phyloP scores from a whole-genome alignment of 768 basidiomycete genomes.

The Rhodotorula paludigena region DNA sequence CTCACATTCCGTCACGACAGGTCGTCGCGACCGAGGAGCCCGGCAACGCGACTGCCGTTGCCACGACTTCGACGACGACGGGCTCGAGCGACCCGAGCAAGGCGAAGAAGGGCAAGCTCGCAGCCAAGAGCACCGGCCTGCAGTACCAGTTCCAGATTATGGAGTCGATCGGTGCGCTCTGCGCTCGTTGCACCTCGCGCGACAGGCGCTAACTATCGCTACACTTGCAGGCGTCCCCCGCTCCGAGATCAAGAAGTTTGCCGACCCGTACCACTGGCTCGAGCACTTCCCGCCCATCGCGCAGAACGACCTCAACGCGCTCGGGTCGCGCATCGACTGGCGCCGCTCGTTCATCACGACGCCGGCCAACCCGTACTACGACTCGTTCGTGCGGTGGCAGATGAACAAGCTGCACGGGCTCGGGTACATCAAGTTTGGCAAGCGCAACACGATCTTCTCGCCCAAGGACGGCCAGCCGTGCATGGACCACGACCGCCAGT shows the following conservation, averaged over 20 bases:
- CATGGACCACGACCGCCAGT: conserved; percentile 97
- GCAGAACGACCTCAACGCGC: conserved; percentile 67
- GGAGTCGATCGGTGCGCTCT: conserved; percentile 62
- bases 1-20: conserved; percentile 29
- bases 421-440: conserved; percentile 94
- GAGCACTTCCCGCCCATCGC: conserved; percentile 95
- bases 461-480: conserved; percentile 98
- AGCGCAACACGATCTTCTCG: conserved; percentile 96
- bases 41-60: conserved; percentile 44
- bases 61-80: conserved; percentile 43
- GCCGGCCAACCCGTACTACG: conserved; percentile 93
- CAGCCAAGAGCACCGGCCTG: conserved; percentile 85
- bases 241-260: conserved; percentile 88
- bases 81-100: conserved; percentile 55
- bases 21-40: conserved; percentile 47
- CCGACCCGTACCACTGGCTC: conserved; percentile 90
- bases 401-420: conserved; percentile 81
- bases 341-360: conserved; percentile 90
- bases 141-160: conserved; percentile 99
- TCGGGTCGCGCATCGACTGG: conserved; percentile 98
- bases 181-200: no score
- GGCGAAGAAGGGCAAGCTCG: conserved; percentile 90
- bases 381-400: conserved; percentile 96
- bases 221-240: conserved; percentile 62
- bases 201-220: not conserved